Evolutionary conservation across 495 filamentous ascomycete species (phyloP).

Genomic region (Aspergillus mulundensis): DNA sequence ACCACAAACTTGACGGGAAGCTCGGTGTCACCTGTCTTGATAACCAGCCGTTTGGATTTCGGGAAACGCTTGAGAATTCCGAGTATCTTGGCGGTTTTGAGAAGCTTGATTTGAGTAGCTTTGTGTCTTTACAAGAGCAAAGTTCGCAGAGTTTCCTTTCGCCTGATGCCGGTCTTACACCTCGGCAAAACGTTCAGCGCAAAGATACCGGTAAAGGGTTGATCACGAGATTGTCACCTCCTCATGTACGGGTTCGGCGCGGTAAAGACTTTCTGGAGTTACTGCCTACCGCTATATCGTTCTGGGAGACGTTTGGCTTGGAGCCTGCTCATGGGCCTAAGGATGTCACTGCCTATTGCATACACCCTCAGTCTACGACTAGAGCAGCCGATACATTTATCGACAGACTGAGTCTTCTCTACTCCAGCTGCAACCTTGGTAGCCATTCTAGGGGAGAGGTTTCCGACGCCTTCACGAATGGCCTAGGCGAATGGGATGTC

Average conservation of each 20-base stretch:
- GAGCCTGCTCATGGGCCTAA: constrained; percentile 74
- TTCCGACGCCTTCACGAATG: constrained; percentile 49
- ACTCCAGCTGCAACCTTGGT: constrained; percentile 78
- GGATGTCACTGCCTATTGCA: constrained; percentile 71
- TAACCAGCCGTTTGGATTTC: constrained; percentile 22
- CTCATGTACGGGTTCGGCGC: constrained; percentile 74
- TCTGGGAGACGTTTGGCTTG: constrained; percentile 90
- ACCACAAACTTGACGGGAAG: constrained; percentile 32
- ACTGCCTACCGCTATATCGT: constrained; percentile 71
- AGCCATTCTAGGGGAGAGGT: constrained; percentile 56
- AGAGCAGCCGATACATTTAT: constrained; percentile 66
- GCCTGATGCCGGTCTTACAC: constrained; percentile 6
- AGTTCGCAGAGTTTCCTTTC: constrained; percentile 20
- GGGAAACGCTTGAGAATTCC: constrained; percentile 27
- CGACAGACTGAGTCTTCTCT: constrained; percentile 64
- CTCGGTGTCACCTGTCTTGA: constrained; percentile 31
- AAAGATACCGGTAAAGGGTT: constrained; percentile 27
- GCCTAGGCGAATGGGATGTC: constrained; percentile 54
- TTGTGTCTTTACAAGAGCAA: constrained; percentile 36
- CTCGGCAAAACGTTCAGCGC: constrained; percentile 23
- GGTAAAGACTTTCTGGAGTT: constrained; percentile 71
- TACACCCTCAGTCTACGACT: constrained; percentile 62
- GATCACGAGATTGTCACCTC: constrained; percentile 45
- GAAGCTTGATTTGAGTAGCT: constrained; percentile 37
- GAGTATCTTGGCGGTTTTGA: constrained; percentile 28